Conservation (phyloP, 2,329 filamentous ascomycete species). For the Pseudogymnoascus sp. region DNA sequence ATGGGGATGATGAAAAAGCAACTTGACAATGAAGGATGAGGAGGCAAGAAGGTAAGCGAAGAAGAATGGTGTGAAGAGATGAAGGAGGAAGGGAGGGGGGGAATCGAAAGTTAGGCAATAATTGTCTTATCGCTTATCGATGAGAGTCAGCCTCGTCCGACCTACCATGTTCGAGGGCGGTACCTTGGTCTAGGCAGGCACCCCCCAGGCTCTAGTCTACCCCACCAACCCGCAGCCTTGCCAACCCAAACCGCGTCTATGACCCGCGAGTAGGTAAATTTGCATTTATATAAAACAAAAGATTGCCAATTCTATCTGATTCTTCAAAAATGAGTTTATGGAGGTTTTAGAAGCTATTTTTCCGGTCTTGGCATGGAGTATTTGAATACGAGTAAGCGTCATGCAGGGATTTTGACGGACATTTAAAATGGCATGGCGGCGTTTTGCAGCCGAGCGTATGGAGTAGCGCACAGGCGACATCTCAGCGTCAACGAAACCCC, state of each 20-base stretch:
- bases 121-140: conserved; percentile 12
- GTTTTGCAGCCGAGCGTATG: background rate
- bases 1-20: background rate
- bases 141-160: conserved; percentile 1
- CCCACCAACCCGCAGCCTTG: conserved; percentile 7
- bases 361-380: conserved; percentile 2
- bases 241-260: background rate
- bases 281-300: background rate
- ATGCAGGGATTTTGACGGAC: background rate
- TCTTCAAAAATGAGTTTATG: background rate
- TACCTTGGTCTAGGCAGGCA: conserved; percentile 5
- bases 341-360: background rate
- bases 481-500: conserved; percentile 7
- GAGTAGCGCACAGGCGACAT: conserved; percentile 10
- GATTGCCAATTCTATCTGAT: background rate
- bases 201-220: background rate
- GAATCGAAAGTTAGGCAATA: conserved; percentile 2
- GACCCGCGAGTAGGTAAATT: background rate
- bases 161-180: background rate
- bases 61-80: background rate
- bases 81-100: conserved; percentile 3
- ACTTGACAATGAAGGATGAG: background rate
- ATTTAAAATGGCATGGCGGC: conserved; percentile 4
- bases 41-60: conserved; percentile 6
- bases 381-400: background rate